Evolutionary conservation across 331 rosid genomes (phyloP), one percentile per base, ranked within the genome.

Genomic region (Saraca asoca): DNA sequence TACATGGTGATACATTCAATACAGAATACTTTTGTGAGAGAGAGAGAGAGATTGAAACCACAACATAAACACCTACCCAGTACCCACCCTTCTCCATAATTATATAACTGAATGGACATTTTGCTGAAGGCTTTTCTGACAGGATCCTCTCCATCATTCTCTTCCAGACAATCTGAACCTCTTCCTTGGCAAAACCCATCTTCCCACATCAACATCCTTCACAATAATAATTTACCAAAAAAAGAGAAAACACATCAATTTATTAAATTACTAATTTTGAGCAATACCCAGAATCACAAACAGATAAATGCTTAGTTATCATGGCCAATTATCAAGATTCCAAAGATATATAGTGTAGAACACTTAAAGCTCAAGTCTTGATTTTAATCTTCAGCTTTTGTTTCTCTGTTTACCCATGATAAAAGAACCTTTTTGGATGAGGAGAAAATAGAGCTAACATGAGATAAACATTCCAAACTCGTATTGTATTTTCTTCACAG

Each of bases 21-120:
- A 31, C 37, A n/a, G 49, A 72, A 75, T 77, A 75, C 50, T n/a
- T 63, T 11, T 37, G 42, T 51, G 44, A 62, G 41, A 42, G 39
- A 39, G 60, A 31, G 15, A 63, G 9, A 43, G 16, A 46, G 3
- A 52, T 6, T 9, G 37, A 54, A 80, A 24, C 68, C 73, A 71
- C 61, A 62, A 77, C 75, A 67, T 31, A 72, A 84, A 83, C 80
- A 88, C 97, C 87, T 94, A 94, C 99, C 96, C 88, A 91, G 91
- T 83, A 94, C 99, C 97, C 96, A 94, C 99, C 99, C 99, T 90
- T 94, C 99, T 88, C 99, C 99, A 80, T 94, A 94, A 88, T 94
- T 94, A 88, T 94, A 94, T 70, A 94, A 62, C 72, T 94, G 99
- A 85, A 94, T 94, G 58, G 99, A 94, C 99, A 94, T 94, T 62